Evolutionary conservation across 2,329 filamentous ascomycete species (phyloP).

Genomic region (Zymoseptoria pseudotritici): DNA sequence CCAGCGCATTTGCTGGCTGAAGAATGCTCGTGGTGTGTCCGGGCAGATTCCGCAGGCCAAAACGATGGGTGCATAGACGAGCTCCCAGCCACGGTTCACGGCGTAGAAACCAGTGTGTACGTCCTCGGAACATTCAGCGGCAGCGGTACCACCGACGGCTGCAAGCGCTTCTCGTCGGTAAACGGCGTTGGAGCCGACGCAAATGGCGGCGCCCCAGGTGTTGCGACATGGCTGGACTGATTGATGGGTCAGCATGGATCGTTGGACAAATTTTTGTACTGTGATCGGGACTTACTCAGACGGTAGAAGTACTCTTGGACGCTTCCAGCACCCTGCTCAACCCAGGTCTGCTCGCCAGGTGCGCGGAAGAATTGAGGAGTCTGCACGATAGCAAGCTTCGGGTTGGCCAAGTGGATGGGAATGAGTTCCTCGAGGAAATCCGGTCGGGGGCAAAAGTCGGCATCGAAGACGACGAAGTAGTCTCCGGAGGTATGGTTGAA

Average conservation of each 20-base stretch:
- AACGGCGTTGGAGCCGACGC: constrained; percentile 38
- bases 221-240: constrained; percentile 36
- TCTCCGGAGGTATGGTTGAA: constrained; percentile 34
- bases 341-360: constrained; percentile 36
- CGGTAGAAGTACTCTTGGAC: constrained; percentile 40
- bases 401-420: constrained; percentile 34
- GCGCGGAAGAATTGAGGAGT: constrained; percentile 39
- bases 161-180: constrained; percentile 35
- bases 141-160: constrained; percentile 37
- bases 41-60: constrained; percentile 39
- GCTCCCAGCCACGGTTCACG: constrained; percentile 38
- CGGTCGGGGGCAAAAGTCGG: constrained; percentile 38
- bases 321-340: constrained; percentile 38
- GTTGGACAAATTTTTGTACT: too few relatives aligned
- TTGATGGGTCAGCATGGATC: too few relatives aligned
- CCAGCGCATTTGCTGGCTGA: constrained; percentile 42
- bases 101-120: constrained; percentile 40
- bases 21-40: constrained; percentile 37
- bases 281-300: constrained; percentile 14
- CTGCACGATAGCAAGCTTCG: constrained; percentile 36
- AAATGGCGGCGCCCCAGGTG: constrained; percentile 37
- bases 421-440: constrained; percentile 37
- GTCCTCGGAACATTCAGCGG: constrained; percentile 40
- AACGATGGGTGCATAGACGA: constrained; percentile 37
- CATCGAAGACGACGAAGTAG: constrained; percentile 40